phyloP scores from a whole-genome alignment of 441 rosid species.

The Melastoma candidum region DNA sequence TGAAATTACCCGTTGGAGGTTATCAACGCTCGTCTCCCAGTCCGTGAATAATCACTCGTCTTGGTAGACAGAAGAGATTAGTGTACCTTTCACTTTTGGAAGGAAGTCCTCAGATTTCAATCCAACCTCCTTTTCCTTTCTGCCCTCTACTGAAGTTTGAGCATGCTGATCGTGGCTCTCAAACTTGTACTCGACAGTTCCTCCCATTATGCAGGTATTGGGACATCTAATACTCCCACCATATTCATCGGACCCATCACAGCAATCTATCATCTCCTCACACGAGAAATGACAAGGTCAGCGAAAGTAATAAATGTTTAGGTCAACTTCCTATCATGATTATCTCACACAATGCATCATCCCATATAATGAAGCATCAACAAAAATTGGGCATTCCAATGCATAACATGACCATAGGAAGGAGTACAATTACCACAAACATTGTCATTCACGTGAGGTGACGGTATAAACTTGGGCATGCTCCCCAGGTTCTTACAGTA shows the following conservation, averaged over 20 bases:
- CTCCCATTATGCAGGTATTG: constrained; percentile 81
- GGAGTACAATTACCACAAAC: constrained; percentile 53
- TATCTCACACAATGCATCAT: too few species aligned
- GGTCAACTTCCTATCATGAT: too few species aligned
- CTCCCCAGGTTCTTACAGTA: constrained; percentile 79
- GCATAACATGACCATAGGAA: too few species aligned
- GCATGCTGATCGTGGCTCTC: constrained; percentile 22
- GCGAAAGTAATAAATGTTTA: neutral
- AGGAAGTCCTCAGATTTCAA: constrained; percentile 29
- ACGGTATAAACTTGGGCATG: constrained; percentile 53
- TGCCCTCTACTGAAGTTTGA: constrained; percentile 10
- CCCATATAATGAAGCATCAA: too few species aligned
- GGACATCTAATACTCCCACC: constrained; percentile 47
- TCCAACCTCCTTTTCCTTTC: constrained; percentile 21
- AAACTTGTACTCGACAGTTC: constrained; percentile 41
- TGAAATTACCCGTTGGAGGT: constrained; percentile 22
- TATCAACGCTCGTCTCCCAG: neutral
- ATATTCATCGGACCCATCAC: constrained; percentile 95
- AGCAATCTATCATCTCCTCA: constrained; percentile 49
- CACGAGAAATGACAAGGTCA: neutral
- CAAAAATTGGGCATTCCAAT: too few species aligned
- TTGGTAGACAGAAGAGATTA: neutral
- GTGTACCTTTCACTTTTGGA: constrained; percentile 41
- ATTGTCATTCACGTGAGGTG: constrained; percentile 72
- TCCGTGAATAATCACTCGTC: constrained; percentile 4